These are phyloP conservation scores for Cercospora sp. DNA, from an alignment of 2,329 filamentous ascomycete species.

Conservation along the genomic window DNA sequence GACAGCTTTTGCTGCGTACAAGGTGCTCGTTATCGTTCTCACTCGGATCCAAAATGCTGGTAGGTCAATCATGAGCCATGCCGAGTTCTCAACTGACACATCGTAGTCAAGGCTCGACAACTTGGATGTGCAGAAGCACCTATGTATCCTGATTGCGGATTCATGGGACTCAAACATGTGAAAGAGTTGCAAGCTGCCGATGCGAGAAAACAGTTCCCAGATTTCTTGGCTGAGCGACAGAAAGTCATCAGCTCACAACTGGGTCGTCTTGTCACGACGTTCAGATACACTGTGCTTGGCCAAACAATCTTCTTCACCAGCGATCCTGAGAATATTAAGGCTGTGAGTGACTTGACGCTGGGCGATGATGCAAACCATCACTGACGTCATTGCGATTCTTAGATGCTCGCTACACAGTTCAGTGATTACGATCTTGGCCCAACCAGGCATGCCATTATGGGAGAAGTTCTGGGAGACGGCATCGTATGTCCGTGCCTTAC, in stretches of 20 bases:
- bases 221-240: slow-evolving; percentile 34
- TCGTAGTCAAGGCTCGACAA: slow-evolving; percentile 28
- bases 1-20: slow-evolving; percentile 30
- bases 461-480: slow-evolving; percentile 36
- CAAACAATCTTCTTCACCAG: slow-evolving; percentile 34
- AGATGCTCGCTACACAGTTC: slow-evolving; percentile 38
- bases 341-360: slow-evolving; percentile 11
- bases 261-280: slow-evolving; percentile 35
- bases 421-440: slow-evolving; percentile 38
- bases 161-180: slow-evolving; percentile 35
- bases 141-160: slow-evolving; percentile 28
- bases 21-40: slow-evolving; percentile 26
- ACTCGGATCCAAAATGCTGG: slow-evolving; percentile 24
- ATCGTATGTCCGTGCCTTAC: slow-evolving; percentile 26
- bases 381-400: not conserved
- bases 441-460: slow-evolving; percentile 34
- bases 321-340: slow-evolving; percentile 42
- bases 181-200: slow-evolving; percentile 35
- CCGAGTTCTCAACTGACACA: slow-evolving; percentile 7
- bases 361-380: not conserved
- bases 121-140: slow-evolving; percentile 33
- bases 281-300: slow-evolving; percentile 31
- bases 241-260: slow-evolving; percentile 28
- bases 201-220: slow-evolving; percentile 33
- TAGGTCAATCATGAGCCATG: not conserved